Evolutionary conservation across 2,329 filamentous ascomycete species (phyloP).

Genomic region (Monosporascus sp.): DNA sequence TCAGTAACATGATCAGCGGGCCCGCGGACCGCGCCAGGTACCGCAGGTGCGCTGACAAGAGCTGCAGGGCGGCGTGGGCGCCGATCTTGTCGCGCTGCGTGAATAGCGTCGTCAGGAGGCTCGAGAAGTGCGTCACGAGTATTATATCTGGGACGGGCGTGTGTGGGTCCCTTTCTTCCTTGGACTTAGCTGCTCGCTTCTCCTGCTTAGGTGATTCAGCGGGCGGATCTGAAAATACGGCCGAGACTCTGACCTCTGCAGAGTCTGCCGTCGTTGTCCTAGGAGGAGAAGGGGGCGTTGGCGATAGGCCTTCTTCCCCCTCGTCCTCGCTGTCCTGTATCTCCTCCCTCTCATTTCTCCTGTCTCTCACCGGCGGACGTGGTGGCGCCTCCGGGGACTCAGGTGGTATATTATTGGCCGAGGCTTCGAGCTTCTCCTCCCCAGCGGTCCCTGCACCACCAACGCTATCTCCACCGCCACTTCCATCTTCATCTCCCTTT

Average conservation of each 20-base stretch:
- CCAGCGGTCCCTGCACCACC: not conserved
- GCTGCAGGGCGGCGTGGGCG: conserved; percentile 43
- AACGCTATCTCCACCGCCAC: not conserved
- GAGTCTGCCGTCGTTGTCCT: not conserved
- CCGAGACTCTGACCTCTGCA: not conserved
- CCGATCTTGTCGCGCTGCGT: conserved; percentile 37
- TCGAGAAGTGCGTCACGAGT: conserved; percentile 49
- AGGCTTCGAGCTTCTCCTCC: not conserved
- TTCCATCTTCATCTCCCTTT: not conserved
- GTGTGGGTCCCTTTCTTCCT: conserved; percentile 1
- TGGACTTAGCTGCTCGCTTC: not conserved
- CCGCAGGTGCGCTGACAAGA: conserved; percentile 42
- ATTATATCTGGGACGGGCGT: conserved; percentile 37
- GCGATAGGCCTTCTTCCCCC: conserved; percentile 20
- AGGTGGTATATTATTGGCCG: conserved; percentile 3
- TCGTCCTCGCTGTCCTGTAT: conserved; percentile 37
- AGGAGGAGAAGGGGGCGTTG: conserved; percentile 2
- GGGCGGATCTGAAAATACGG: not conserved
- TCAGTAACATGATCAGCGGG: conserved; percentile 50
- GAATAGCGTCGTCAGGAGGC: conserved; percentile 48
- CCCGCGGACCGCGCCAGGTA: conserved; percentile 36
- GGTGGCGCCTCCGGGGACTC: not conserved
- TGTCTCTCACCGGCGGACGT: conserved; percentile 2
- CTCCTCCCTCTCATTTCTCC: conserved; percentile 20
- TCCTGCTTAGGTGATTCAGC: not conserved